Conservation (phyloP, 2,329 filamentous ascomycete species). For the Xylaria sp. region DNA sequence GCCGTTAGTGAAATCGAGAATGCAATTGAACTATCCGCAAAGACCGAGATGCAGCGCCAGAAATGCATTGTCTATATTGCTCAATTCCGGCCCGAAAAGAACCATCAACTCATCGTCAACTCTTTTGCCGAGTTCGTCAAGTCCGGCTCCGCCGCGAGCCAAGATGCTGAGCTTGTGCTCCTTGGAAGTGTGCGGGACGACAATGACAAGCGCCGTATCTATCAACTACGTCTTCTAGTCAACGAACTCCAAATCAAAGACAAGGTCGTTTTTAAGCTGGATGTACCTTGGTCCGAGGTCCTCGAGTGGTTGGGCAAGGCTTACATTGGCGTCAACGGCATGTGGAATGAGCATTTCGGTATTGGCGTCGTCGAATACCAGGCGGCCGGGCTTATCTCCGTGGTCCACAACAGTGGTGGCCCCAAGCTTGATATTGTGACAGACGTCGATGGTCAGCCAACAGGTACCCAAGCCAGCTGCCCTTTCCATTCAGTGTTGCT, state of each 20-base stretch:
- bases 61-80: slow-evolving; percentile 84
- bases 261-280: slow-evolving; percentile 78
- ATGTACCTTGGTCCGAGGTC: slow-evolving; percentile 84
- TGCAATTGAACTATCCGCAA: slow-evolving; percentile 64
- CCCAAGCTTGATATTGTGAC: slow-evolving; percentile 92
- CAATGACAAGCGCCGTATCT: slow-evolving; percentile 74
- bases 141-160: slow-evolving; percentile 45
- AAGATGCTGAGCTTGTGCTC: slow-evolving; percentile 65
- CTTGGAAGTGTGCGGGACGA: slow-evolving; percentile 90
- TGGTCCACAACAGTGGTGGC: slow-evolving; percentile 89
- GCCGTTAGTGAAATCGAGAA: slow-evolving; percentile 79
- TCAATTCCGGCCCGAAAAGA: slow-evolving; percentile 96
- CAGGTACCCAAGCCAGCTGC: slow-evolving; percentile 47
- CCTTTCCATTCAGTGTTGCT: neutral
- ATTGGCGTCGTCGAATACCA: slow-evolving; percentile 98
- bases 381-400: slow-evolving; percentile 84
- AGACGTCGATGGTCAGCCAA: slow-evolving; percentile 69
- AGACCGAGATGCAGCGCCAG: slow-evolving; percentile 64
- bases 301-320: slow-evolving; percentile 70
- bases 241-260: slow-evolving; percentile 84
- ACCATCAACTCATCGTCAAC: slow-evolving; percentile 79
- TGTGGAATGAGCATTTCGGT: slow-evolving; percentile 99
- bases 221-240: slow-evolving; percentile 77
- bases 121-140: slow-evolving; percentile 75
- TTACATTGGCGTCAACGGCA: slow-evolving; percentile 87